phyloP scores from a whole-genome alignment of 768 basidiomycete genomes.

The Bullera alba region DNA sequence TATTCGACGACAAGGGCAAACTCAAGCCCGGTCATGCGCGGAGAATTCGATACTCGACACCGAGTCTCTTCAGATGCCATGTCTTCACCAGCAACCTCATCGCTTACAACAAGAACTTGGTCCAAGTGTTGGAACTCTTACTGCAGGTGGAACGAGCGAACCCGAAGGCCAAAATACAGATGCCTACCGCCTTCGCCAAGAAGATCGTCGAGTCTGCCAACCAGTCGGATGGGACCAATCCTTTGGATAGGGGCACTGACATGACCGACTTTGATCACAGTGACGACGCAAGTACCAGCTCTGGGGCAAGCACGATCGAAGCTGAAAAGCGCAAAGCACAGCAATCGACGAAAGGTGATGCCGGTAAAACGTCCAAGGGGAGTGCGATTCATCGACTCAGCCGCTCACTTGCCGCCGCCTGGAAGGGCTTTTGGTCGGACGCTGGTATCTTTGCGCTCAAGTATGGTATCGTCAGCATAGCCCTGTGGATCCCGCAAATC shows the following conservation, averaged over 20 bases:
- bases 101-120: conserved; percentile 46
- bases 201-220: conserved; percentile 37
- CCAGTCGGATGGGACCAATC: conserved; percentile 4
- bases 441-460: conserved; percentile 54
- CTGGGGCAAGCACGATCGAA: too few species aligned
- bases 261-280: too few species aligned
- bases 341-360: conserved; percentile 46
- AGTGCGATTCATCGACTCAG: conserved; percentile 48
- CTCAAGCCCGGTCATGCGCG: conserved; percentile 10
- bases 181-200: conserved; percentile 51
- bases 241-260: neutral
- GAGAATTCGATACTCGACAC: conserved; percentile 20
- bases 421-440: conserved; percentile 49
- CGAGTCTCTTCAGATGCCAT: conserved; percentile 53
- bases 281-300: conserved; percentile 7
- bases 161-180: conserved; percentile 50
- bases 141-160: conserved; percentile 48
- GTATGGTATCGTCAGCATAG: conserved; percentile 52
- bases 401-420: conserved; percentile 44
- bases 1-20: conserved; percentile 44
- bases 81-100: conserved; percentile 53
- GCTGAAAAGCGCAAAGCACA: too few species aligned
- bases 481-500: conserved; percentile 54
- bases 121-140: conserved; percentile 47
- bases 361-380: conserved; percentile 52